Evolutionary conservation across 1,284 basidiomycete species (phyloP).

Genomic region (Leccinum subrobustum): DNA sequence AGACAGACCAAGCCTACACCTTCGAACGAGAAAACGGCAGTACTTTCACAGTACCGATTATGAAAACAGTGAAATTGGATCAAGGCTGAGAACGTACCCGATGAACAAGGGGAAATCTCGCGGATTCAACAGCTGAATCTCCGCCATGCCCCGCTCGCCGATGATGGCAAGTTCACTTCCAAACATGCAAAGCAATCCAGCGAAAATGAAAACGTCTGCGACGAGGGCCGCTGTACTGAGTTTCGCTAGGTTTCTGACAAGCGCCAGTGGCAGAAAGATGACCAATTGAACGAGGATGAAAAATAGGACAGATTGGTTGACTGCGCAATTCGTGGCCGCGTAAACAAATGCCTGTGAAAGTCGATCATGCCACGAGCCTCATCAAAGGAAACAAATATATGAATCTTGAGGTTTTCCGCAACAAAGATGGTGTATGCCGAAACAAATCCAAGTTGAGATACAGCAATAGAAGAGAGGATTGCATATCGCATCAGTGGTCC

Average conservation of each 20-base stretch:
- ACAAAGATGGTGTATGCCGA: constrained; percentile 96
- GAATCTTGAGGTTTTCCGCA: constrained; percentile 81
- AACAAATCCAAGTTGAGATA: constrained; percentile 92
- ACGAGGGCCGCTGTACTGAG: constrained; percentile 90
- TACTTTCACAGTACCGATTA: constrained; percentile 42
- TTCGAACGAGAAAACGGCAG: constrained; percentile 98
- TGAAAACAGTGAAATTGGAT: background rate
- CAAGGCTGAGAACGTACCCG: constrained; percentile 53
- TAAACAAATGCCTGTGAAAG: constrained; percentile 69
- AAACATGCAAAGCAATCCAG: constrained; percentile 87
- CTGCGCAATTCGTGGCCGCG: constrained; percentile 80
- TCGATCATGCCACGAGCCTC: background rate
- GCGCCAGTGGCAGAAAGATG: constrained; percentile 84
- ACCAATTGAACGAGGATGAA: constrained; percentile 86
- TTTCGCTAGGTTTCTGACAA: constrained; percentile 90
- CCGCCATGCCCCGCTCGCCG: constrained; percentile 67
- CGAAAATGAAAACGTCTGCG: constrained; percentile 94
- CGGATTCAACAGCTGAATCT: constrained; percentile 86
- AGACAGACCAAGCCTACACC: constrained; percentile 86
- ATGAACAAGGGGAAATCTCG: constrained; percentile 91
- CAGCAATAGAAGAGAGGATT: constrained; percentile 85
- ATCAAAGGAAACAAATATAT: background rate
- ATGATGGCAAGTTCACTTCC: constrained; percentile 76
- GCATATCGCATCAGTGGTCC: constrained; percentile 90
- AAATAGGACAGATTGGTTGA: constrained; percentile 67